phyloP scores from a whole-genome alignment of 2,329 filamentous ascomycete genomes.

The Fonsecaea monophora region DNA sequence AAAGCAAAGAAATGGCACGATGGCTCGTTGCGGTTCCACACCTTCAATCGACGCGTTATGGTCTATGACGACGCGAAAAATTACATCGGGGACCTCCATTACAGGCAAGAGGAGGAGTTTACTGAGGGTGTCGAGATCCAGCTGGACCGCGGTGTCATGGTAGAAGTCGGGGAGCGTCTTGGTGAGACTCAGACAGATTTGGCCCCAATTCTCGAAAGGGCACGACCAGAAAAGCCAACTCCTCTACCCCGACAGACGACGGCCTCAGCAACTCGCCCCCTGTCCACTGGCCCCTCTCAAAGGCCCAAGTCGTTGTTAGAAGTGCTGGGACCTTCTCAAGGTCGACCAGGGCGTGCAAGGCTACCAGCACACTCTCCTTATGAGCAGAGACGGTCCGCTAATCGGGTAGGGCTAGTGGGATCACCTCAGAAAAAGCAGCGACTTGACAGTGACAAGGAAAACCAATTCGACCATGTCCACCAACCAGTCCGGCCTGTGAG shows the following conservation, averaged over 20 bases:
- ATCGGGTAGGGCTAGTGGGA: constrained; percentile 33
- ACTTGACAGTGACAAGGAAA: constrained; percentile 36
- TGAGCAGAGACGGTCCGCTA: constrained; percentile 58
- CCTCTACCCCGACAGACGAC: constrained; percentile 43
- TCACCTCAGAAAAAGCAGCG: constrained; percentile 47
- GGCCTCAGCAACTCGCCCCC: constrained; percentile 42
- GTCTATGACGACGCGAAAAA: constrained; percentile 83
- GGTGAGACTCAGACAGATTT: constrained; percentile 78
- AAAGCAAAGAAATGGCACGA: constrained; percentile 96
- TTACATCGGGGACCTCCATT: constrained; percentile 84
- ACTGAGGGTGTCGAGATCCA: constrained; percentile 82
- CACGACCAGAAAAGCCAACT: constrained; percentile 43
- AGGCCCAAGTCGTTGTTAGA: constrained; percentile 67
- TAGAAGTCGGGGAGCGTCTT: constrained; percentile 80
- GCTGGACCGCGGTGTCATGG: constrained; percentile 76
- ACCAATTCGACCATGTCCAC: constrained; percentile 6
- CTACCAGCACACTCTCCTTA: constrained; percentile 69
- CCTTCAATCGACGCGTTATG: constrained; percentile 90
- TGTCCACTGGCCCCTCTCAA: constrained; percentile 53
- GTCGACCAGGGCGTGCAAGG: constrained; percentile 67
- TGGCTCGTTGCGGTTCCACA: constrained; percentile 84
- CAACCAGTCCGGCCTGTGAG: constrained; percentile 1
- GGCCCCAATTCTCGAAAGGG: constrained; percentile 74
- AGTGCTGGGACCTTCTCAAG: constrained; percentile 69
- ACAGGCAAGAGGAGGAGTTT: constrained; percentile 71